Evolutionary conservation across 495 filamentous ascomycete species (phyloP), one percentile per base, ranked within the genome.

Genomic region (Aspergillus olivimuriae): DNA sequence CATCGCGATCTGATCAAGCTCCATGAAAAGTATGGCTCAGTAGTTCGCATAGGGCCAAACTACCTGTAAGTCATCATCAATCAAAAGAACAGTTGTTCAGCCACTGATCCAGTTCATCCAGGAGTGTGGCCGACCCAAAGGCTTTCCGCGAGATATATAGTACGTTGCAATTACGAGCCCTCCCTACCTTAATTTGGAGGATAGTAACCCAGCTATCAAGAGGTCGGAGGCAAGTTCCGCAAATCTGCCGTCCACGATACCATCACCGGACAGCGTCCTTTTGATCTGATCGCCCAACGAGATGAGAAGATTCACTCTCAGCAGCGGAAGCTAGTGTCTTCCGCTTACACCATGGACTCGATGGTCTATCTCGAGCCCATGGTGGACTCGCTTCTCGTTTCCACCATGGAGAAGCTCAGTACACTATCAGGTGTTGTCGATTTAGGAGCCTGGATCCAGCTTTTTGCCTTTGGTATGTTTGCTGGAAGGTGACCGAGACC

Each of bases 31-130:
- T 47, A 61, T 42, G 63, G 63, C 46, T 39, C 15, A 38, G 62
- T 69, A 32, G 57, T 72, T 24, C 57, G 68, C 7, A 59, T 65
- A 21, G 58, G 53, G 7, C 58, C 60, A 21, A 59, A 69, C 41
- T 65, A 71, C 57, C 58, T 70, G 41, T 60, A 54, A 28, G 50
- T 67, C 40, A 51, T n/a, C n/a, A n/a, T n/a, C n/a, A n/a, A n/a
- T n/a, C n/a, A n/a, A n/a, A n/a, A n/a, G n/a, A n/a, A n/a, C n/a
- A n/a, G n/a, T n/a, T n/a, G n/a, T n/a, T n/a, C n/a, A n/a, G n/a
- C n/a, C n/a, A n/a, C n/a, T n/a, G n/a, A n/a, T n/a, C n/a, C n/a
- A n/a, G n/a, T n/a, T n/a, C n/a, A n/a, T n/a, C n/a, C n/a, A n/a
- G n/a, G n/a, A n/a, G n/a, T n/a, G n/a, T n/a, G n/a, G n/a, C 58